Conservation (phyloP, 2,329 filamentous ascomycete genomes). For the Aureobasidium zeae region DNA sequence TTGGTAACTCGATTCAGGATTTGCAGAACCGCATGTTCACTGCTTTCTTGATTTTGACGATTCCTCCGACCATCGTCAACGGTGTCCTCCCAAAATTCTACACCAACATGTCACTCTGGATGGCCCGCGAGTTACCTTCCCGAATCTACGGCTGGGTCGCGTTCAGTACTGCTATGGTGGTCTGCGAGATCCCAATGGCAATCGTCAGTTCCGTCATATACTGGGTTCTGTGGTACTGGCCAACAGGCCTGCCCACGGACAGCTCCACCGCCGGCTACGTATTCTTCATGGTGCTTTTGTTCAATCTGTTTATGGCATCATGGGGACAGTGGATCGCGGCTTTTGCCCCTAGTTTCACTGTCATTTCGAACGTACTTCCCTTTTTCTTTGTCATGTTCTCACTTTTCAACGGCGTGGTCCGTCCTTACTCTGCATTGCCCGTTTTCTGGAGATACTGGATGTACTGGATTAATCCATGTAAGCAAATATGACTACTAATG, state of each 20-base stretch:
- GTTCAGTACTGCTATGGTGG: constrained; percentile 63
- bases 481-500: background rate
- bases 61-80: constrained; percentile 65
- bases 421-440: constrained; percentile 55
- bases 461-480: constrained; percentile 47
- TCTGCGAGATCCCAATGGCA: constrained; percentile 63
- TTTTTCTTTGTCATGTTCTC: constrained; percentile 75
- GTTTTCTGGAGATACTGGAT: constrained; percentile 67
- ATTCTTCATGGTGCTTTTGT: constrained; percentile 69
- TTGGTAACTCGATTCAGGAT: constrained; percentile 55
- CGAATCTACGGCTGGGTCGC: constrained; percentile 71
- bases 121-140: constrained; percentile 61
- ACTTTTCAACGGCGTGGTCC: constrained; percentile 68
- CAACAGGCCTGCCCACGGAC: constrained; percentile 59
- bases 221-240: constrained; percentile 69
- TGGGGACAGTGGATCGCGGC: constrained; percentile 83
- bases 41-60: constrained; percentile 46
- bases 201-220: constrained; percentile 58
- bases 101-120: constrained; percentile 62
- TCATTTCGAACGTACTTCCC: constrained; percentile 65
- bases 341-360: constrained; percentile 68
- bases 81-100: constrained; percentile 70
- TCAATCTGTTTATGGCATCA: constrained; percentile 63
- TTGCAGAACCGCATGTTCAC: constrained; percentile 76
- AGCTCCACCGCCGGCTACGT: constrained; percentile 61